Evolutionary conservation across 495 filamentous ascomycete genomes (phyloP).

Genomic region (Amorphotheca resinae): DNA sequence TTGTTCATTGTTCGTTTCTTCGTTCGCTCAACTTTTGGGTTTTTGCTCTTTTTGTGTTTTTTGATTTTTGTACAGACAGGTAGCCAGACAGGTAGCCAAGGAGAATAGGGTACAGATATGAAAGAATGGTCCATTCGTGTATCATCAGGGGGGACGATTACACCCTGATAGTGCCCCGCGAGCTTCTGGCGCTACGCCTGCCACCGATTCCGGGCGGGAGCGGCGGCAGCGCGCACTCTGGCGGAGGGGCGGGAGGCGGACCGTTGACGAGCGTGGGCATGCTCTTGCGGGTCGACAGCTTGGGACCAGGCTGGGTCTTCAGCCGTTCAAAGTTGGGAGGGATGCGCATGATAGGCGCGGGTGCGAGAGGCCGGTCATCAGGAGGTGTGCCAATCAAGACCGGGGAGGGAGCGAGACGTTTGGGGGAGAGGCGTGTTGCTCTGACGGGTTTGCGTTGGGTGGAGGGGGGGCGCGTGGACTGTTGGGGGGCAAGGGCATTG

Average conservation of each 20-base stretch:
- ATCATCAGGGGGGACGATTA: too few species aligned
- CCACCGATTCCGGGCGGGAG: slow-evolving; percentile 32
- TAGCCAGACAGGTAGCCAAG: too few species aligned
- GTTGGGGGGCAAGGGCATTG: background rate
- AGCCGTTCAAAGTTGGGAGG: slow-evolving; percentile 6
- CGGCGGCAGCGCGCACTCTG: slow-evolving; percentile 49
- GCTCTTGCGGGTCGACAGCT: slow-evolving; percentile 36
- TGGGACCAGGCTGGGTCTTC: slow-evolving; percentile 10
- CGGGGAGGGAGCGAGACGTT: slow-evolving; percentile 7
- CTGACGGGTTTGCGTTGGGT: background rate
- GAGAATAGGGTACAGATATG: slow-evolving; percentile 2
- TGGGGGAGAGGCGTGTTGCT: background rate
- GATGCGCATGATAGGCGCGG: background rate
- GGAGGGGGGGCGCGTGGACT: too few species aligned
- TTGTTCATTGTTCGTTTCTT: too few species aligned
- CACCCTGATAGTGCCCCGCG: too few species aligned
- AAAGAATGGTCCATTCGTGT: background rate
- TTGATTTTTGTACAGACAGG: too few species aligned
- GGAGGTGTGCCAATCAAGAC: background rate
- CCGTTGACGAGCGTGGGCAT: slow-evolving; percentile 45
- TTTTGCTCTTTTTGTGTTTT: background rate
- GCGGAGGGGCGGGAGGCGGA: slow-evolving; percentile 50
- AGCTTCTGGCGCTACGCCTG: too few species aligned
- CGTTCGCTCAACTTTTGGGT: background rate
- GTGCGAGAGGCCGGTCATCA: background rate